A percentile compares a stretch with the other conserved stretches of the same genome.
phyloP scores from a whole-genome alignment of 768 basidiomycete species.

The Hemileccinum rubropunctum region DNA sequence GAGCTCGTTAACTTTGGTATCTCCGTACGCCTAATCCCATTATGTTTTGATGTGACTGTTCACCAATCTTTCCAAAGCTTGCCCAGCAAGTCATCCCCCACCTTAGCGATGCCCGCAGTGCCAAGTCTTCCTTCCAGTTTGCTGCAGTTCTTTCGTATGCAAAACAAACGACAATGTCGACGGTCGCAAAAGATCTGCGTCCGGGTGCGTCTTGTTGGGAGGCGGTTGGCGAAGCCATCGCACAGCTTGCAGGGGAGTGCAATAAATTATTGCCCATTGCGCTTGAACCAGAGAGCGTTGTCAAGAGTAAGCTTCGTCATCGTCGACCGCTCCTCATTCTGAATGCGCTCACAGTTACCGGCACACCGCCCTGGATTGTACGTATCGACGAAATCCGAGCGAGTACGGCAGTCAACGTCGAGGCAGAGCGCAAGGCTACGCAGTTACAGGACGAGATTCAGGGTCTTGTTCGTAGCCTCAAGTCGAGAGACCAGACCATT shows the following conservation, averaged over 20 bases:
- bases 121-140: conserved; percentile 78
- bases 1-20: conserved; percentile 91
- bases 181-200: conserved; percentile 63
- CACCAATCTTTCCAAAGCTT: conserved; percentile 46
- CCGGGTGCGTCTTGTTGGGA: conserved; percentile 75
- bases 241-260: conserved; percentile 68
- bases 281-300: conserved; percentile 71
- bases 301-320: conserved; percentile 58
- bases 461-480: conserved; percentile 78
- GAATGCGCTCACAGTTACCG: conserved; percentile 49
- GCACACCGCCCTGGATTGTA: conserved; percentile 80
- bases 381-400: conserved; percentile 83
- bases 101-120: conserved; percentile 72
- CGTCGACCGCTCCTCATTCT: not conserved
- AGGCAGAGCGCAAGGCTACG: conserved; percentile 85
- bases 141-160: conserved; percentile 67
- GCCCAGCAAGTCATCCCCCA: conserved; percentile 89
- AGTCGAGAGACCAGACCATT: conserved; percentile 83
- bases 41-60: not conserved
- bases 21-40: conserved; percentile 49
- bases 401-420: conserved; percentile 79
- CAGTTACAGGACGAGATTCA: conserved; percentile 90
- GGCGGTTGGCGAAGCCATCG: conserved; percentile 65
- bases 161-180: conserved; percentile 69
- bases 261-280: conserved; percentile 66